Conservation (phyloP, 495 filamentous ascomycete species). For the Penicillium lividum region DNA sequence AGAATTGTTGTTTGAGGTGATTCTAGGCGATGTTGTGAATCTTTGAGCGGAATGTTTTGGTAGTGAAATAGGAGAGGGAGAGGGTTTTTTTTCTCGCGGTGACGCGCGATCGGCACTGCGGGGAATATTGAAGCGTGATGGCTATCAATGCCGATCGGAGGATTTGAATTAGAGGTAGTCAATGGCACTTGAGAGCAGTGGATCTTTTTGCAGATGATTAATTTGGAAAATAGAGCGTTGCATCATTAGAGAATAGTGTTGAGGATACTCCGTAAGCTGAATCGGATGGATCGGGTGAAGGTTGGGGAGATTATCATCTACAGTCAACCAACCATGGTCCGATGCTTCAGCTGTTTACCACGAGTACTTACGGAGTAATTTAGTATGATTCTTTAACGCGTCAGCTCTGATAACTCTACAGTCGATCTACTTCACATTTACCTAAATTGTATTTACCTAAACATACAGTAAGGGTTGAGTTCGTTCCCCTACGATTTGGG, state of each 20-base stretch:
- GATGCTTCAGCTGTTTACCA: conserved; percentile 2
- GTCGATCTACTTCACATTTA: too few relatives aligned
- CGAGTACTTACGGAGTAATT: conserved; percentile 12
- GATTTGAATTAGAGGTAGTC: background rate
- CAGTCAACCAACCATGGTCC: conserved; percentile 18
- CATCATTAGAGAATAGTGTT: too few relatives aligned
- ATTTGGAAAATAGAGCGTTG: too few relatives aligned
- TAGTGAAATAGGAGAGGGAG: conserved; percentile 4
- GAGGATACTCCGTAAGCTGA: background rate
- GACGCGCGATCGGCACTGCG: conserved; percentile 30
- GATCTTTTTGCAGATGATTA: background rate
- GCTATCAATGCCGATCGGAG: background rate
- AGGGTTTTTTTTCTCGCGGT: conserved; percentile 19
- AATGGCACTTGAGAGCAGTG: background rate
- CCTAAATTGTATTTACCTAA: too few relatives aligned
- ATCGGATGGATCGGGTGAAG: background rate
- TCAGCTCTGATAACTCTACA: background rate
- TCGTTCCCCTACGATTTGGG: background rate
- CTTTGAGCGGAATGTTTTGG: background rate
- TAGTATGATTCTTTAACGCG: background rate
- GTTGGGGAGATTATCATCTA: conserved; percentile 15
- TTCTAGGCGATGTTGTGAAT: background rate
- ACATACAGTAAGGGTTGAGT: too few relatives aligned
- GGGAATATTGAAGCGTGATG: conserved; percentile 21
- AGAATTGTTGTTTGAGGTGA: background rate